A percentile compares a stretch with the other conserved stretches of the same genome.
Evolutionary conservation across 306 rosid species (phyloP).

Genomic region (Trifolium pratense): DNA sequence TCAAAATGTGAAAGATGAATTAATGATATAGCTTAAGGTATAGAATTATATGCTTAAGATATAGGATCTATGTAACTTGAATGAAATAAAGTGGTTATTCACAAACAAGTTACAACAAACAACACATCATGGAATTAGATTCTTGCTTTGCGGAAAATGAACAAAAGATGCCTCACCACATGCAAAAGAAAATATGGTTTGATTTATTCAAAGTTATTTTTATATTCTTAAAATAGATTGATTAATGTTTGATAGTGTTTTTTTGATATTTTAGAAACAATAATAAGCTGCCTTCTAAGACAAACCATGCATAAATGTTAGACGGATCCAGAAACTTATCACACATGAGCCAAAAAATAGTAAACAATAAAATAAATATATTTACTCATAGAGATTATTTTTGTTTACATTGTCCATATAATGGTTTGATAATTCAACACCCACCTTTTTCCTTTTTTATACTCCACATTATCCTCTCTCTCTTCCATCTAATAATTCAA

Average conservation of each 20-base stretch:
- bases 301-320: not conserved
- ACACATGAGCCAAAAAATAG: too few relatives aligned
- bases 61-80: constrained; percentile 10
- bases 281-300: not conserved
- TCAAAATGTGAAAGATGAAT: constrained; percentile 9
- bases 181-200: not conserved
- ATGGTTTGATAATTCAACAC: too few relatives aligned
- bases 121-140: constrained; percentile 45
- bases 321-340: too few relatives aligned
- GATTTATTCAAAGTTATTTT: constrained; percentile 35
- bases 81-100: constrained; percentile 32
- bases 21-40: constrained; percentile 8
- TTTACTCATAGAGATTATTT: too few relatives aligned
- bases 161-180: constrained; percentile 18
- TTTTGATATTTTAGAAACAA: not conserved
- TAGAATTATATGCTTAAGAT: not conserved
- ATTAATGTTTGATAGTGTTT: not conserved
- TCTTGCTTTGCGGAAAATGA: constrained; percentile 41
- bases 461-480: too few relatives aligned
- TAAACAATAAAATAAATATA: too few relatives aligned
- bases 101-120: constrained; percentile 5
- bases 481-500: too few relatives aligned
- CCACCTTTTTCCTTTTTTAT: too few relatives aligned
- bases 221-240: constrained; percentile 16
- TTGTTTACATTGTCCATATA: too few relatives aligned